These are phyloP conservation scores for Pichia sporocuriosa DNA, from an alignment of 805 yeast species.

Conservation along the genomic window DNA sequence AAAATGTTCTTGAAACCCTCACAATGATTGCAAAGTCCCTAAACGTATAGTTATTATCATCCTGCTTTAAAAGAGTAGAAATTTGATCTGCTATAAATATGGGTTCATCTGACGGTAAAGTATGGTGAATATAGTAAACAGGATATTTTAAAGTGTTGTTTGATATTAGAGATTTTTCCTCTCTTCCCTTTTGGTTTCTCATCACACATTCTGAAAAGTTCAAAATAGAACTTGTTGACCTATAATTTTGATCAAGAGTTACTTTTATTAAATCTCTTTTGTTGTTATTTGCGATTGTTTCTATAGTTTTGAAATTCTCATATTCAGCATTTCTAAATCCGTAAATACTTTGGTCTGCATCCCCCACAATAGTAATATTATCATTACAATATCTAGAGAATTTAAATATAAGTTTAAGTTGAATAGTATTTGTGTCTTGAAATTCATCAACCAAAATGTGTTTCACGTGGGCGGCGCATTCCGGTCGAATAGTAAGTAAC, in stretches of 20 bases:
- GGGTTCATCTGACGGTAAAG: conserved; percentile 48
- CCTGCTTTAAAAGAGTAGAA: conserved; percentile 38
- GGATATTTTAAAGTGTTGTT: conserved; percentile 37
- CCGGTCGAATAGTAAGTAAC: conserved; percentile 38
- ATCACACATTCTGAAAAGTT: conserved; percentile 58
- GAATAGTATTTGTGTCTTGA: conserved; percentile 83
- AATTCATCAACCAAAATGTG: conserved; percentile 91
- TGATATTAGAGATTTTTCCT: conserved; percentile 38
- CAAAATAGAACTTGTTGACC: conserved; percentile 69
- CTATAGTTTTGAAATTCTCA: conserved; percentile 57
- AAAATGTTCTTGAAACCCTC: conserved; percentile 53
- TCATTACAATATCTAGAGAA: conserved; percentile 39
- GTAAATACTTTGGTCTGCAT: conserved; percentile 93
- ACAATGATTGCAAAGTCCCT: conserved; percentile 70
- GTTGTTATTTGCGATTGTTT: conserved; percentile 24
- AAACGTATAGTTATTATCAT: conserved; percentile 32
- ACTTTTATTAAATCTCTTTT: conserved; percentile 20
- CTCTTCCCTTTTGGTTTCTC: conserved; percentile 48
- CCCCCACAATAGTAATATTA: conserved; percentile 86
- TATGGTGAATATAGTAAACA: conserved; percentile 35
- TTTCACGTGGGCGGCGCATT: conserved; percentile 42
- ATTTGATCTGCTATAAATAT: conserved; percentile 52
- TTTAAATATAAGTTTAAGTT: conserved; percentile 57
- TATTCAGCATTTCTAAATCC: conserved; percentile 78
- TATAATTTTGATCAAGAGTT: conserved; percentile 63